These are phyloP conservation scores for Cercospora sp. DNA, from an alignment of 2,329 filamentous ascomycete species.

Conservation along the genomic window DNA sequence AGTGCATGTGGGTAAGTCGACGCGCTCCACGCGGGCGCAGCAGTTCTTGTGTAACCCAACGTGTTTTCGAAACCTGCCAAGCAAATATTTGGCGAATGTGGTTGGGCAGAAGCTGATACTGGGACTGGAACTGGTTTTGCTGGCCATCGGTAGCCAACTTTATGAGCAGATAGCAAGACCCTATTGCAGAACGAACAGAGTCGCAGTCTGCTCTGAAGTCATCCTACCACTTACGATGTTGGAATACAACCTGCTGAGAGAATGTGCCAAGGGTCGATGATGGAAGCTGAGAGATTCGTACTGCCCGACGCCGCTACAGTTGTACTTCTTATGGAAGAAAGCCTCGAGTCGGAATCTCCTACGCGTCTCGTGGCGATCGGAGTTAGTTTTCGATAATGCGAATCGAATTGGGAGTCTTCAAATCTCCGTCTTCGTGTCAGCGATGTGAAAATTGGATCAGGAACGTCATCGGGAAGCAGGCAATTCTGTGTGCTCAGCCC, in stretches of 20 bases:
- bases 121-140: neutral
- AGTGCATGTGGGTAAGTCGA: neutral
- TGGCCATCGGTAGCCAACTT: neutral
- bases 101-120: neutral
- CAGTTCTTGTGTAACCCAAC: conserved; percentile 4
- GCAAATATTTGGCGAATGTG: neutral
- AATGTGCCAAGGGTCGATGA: neutral
- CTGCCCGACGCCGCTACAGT: neutral
- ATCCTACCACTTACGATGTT: neutral
- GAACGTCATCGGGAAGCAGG: no score
- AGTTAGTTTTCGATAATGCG: neutral
- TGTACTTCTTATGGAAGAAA: neutral
- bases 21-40: neutral
- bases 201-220: neutral
- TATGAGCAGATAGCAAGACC: neutral
- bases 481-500: no score
- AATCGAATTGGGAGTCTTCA: neutral
- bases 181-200: neutral
- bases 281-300: neutral
- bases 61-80: neutral
- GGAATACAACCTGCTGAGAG: neutral
- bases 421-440: neutral
- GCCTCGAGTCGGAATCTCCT: neutral
- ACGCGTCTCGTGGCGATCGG: neutral
- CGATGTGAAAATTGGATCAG: neutral